Percentiles rank a stretch among this genome's conserved stretches.
Evolutionary conservation across 345 rosid species (phyloP).

Genomic region (Lepidium aucheri): DNA sequence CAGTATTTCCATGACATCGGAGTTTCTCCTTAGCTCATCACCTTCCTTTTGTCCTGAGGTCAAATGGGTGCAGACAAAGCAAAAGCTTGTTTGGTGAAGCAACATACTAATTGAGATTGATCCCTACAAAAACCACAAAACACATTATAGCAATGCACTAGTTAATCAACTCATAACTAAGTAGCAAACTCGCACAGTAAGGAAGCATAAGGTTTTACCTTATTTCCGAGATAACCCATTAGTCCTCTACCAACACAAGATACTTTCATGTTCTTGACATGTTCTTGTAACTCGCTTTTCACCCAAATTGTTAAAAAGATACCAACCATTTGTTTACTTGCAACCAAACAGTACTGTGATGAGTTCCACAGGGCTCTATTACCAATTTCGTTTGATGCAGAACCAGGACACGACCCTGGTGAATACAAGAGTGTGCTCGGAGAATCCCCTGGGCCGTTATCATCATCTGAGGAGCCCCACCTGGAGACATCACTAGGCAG

Average conservation of each 20-base stretch:
- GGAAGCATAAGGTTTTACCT: constrained; percentile 39
- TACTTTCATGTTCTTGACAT: constrained; percentile 88
- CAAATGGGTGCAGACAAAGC: constrained; percentile 31
- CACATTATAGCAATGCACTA: background rate
- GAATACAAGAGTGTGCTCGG: constrained; percentile 88
- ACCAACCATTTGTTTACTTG: constrained; percentile 98
- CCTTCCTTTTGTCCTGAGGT: constrained; percentile 35
- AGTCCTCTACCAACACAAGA: constrained; percentile 96
- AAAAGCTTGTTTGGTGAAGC: constrained; percentile 49
- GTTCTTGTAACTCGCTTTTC: constrained; percentile 77
- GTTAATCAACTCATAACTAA: too few relatives aligned
- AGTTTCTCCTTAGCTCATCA: constrained; percentile 30
- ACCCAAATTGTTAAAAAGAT: constrained; percentile 93
- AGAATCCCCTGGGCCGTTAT: constrained; percentile 79
- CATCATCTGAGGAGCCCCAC: constrained; percentile 74
- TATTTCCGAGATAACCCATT: constrained; percentile 98
- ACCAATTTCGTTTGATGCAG: constrained; percentile 57
- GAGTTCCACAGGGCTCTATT: constrained; percentile 64
- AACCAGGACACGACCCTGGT: constrained; percentile 32
- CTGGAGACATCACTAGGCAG: constrained; percentile 89
- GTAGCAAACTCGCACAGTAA: too few relatives aligned
- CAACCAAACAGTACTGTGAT: constrained; percentile 72
- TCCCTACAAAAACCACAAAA: constrained; percentile 48
- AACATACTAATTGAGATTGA: constrained; percentile 95
- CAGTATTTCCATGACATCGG: constrained; percentile 35